Conservation (phyloP, 371 early-diverging fungal genomes). For the Mortierella sp. region DNA sequence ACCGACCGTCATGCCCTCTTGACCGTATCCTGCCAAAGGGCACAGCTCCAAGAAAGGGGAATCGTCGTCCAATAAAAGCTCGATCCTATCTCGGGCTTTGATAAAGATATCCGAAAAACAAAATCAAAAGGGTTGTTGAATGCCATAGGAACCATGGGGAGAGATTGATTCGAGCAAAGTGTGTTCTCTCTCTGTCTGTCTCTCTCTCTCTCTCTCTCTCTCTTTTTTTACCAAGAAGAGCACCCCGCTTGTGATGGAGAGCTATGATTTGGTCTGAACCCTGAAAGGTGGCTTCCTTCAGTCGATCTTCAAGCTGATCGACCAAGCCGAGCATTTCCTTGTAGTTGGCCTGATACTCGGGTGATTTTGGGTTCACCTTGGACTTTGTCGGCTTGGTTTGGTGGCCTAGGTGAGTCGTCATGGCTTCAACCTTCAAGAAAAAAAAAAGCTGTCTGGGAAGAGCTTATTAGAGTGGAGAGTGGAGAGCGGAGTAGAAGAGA, state of each 20-base stretch:
- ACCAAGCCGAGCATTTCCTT: slow-evolving; percentile 68
- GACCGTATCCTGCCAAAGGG: slow-evolving; percentile 76
- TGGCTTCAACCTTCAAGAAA: slow-evolving; percentile 22
- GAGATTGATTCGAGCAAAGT: too few relatives aligned
- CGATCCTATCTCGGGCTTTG: slow-evolving; percentile 75
- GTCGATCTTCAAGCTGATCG: slow-evolving; percentile 62
- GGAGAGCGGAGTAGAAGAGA: neutral
- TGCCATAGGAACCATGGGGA: slow-evolving; percentile 4
- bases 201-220: too few relatives aligned
- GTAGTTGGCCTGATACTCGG: slow-evolving; percentile 69
- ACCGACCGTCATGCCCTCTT: slow-evolving; percentile 78
- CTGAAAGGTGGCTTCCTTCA: slow-evolving; percentile 68
- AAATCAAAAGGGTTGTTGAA: neutral
- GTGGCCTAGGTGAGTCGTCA: slow-evolving; percentile 41
- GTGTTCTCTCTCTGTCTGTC: too few relatives aligned
- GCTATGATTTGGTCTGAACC: slow-evolving; percentile 67
- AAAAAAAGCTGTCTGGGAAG: too few relatives aligned
- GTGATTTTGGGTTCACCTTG: slow-evolving; percentile 51
- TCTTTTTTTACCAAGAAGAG: slow-evolving; percentile 63
- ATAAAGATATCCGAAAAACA: too few relatives aligned
- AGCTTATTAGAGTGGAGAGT: neutral
- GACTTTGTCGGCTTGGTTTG: slow-evolving; percentile 40
- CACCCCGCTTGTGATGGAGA: slow-evolving; percentile 71
- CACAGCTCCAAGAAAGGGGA: slow-evolving; percentile 79
- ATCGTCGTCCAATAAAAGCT: slow-evolving; percentile 76